A percentile compares a stretch with the other conserved stretches of the same genome.
Conservation (phyloP, 257 asterid genomes). For the Euphrasia confusa region DNA sequence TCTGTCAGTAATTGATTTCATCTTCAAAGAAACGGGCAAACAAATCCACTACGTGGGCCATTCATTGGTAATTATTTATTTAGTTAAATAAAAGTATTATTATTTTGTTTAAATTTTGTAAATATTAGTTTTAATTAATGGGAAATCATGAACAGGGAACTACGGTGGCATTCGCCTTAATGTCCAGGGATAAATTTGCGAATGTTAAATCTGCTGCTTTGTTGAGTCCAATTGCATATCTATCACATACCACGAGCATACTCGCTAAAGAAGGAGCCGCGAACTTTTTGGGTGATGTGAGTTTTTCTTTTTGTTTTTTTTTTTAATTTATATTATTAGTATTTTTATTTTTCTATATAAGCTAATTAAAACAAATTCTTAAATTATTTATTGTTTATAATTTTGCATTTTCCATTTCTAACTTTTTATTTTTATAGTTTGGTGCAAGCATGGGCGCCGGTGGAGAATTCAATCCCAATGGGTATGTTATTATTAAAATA, state of each 20-base stretch:
- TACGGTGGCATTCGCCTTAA: conserved; percentile 50
- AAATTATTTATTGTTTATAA: neutral
- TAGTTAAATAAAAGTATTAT: too few relatives aligned
- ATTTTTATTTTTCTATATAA: too few relatives aligned
- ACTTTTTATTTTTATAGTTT: conserved; percentile 27
- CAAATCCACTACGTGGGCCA: conserved; percentile 51
- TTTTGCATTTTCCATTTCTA: neutral
- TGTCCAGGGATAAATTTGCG: conserved; percentile 44
- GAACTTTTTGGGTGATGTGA: conserved; percentile 53
- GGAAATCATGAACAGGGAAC: conserved; percentile 50
- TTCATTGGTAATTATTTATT: conserved; percentile 37
- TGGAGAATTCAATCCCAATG: conserved; percentile 49
- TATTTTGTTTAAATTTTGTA: too few relatives aligned
- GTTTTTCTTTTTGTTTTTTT: too few relatives aligned
- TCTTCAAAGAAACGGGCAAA: conserved; percentile 39
- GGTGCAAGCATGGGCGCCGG: conserved; percentile 33
- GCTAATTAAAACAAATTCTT: neutral
- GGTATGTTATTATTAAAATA: conserved; percentile 26
- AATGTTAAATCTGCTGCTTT: conserved; percentile 64
- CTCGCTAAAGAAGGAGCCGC: conserved; percentile 45
- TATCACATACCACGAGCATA: conserved; percentile 44
- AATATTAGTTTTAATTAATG: neutral
- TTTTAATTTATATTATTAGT: neutral
- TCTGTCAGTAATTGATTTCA: conserved; percentile 31
- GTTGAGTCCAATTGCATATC: conserved; percentile 64